Evolutionary conservation across 441 rosid genomes (phyloP).

Genomic region (Lepidium campestre): DNA sequence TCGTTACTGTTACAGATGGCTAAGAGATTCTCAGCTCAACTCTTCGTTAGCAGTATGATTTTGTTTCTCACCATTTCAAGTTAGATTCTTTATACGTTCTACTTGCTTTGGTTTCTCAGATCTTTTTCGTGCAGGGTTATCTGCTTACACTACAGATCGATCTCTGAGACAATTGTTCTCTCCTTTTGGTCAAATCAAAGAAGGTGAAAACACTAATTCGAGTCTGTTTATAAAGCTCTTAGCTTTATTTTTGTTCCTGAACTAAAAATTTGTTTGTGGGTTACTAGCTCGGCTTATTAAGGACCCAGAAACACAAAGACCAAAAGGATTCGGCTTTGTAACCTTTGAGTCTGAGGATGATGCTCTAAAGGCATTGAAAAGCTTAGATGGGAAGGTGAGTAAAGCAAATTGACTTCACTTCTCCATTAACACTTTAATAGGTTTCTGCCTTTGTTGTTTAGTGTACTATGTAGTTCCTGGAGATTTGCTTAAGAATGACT

Average conservation of each 20-base stretch:
- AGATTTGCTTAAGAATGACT: background rate
- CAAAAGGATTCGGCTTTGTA: conserved; percentile 67
- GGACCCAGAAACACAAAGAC: conserved; percentile 46
- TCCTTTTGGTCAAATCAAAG: conserved; percentile 47
- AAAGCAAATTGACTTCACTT: background rate
- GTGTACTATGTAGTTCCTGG: background rate
- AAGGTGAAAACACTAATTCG: conserved; percentile 29
- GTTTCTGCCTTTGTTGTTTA: background rate
- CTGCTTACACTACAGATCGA: conserved; percentile 43
- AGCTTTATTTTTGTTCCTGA: background rate
- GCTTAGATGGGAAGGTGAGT: conserved; percentile 48
- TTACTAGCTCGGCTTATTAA: conserved; percentile 41
- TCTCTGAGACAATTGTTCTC: conserved; percentile 44
- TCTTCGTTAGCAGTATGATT: conserved; percentile 42
- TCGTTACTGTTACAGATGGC: conserved; percentile 32
- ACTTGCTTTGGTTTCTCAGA: background rate
- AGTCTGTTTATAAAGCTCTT: background rate
- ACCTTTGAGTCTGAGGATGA: conserved; percentile 45
- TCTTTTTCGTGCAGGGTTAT: conserved; percentile 35
- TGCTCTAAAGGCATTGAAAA: conserved; percentile 53
- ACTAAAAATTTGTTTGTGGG: background rate
- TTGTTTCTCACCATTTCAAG: background rate
- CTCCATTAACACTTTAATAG: background rate
- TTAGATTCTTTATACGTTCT: background rate
- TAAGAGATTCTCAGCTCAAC: conserved; percentile 29